phyloP scores from a whole-genome alignment of 306 rosid genomes.

The Mimosa pudica region DNA sequence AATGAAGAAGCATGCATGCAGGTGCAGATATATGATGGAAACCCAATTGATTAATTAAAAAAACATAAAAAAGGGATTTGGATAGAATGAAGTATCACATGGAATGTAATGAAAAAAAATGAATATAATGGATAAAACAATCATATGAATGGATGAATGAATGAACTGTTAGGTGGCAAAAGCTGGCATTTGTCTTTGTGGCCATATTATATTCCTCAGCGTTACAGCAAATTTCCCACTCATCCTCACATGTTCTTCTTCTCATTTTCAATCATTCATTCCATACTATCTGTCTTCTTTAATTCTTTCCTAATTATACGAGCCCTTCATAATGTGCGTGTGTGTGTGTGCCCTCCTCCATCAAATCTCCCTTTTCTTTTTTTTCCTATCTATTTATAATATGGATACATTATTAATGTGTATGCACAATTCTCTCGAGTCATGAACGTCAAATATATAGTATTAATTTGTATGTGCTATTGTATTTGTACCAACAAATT shows the following conservation, averaged over 20 bases:
- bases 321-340: too few species aligned
- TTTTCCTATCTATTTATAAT: too few species aligned
- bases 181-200: constrained; percentile 6
- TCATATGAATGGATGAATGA: neutral
- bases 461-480: too few species aligned
- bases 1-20: neutral
- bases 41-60: neutral
- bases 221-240: neutral
- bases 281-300: too few species aligned
- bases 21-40: neutral
- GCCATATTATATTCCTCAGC: neutral
- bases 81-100: neutral
- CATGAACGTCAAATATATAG: too few species aligned
- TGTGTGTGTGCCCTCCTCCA: too few species aligned
- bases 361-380: too few species aligned
- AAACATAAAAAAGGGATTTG: neutral
- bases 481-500: too few species aligned
- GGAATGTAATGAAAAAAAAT: neutral
- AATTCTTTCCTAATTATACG: too few species aligned
- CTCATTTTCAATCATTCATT: too few species aligned
- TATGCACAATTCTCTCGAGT: too few species aligned
- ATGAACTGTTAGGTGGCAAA: neutral
- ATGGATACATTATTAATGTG: too few species aligned
- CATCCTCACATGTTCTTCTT: neutral
- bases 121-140: neutral